phyloP scores from a whole-genome alignment of 176 grass and related monocot genomes.

The Guadua angustifolia region DNA sequence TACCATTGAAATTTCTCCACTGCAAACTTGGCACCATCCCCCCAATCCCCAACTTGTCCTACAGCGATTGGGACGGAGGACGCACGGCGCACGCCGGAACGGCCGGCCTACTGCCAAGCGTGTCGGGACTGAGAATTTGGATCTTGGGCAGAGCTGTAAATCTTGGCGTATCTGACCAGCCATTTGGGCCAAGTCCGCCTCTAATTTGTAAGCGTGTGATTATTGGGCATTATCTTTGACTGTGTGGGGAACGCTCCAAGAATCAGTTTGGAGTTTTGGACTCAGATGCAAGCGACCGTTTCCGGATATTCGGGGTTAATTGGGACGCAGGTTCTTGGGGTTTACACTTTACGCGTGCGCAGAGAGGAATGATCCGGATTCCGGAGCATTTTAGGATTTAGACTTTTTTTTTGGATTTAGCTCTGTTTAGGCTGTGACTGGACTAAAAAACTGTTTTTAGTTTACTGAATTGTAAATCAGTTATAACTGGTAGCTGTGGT shows the following conservation, averaged over 20 bases:
- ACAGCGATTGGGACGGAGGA: neutral
- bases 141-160: neutral
- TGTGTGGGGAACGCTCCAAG: neutral
- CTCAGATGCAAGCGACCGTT: neutral
- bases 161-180: neutral
- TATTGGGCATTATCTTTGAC: too few relatives aligned
- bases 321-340: too few relatives aligned
- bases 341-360: too few relatives aligned
- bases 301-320: neutral
- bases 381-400: neutral
- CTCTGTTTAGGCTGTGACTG: too few relatives aligned
- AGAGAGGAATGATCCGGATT: too few relatives aligned
- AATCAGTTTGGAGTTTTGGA: neutral
- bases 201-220: too few relatives aligned
- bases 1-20: neutral
- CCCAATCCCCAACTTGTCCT: neutral
- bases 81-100: neutral
- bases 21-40: neutral
- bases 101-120: neutral
- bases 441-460: too few relatives aligned
- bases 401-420: neutral
- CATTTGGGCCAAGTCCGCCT: too few relatives aligned
- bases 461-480: too few relatives aligned
- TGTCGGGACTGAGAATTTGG: neutral
- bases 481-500: too few relatives aligned